Base-by-base conservation (phyloP, 768 basidiomycete genomes). In the Tulasnella sp. region DNA sequence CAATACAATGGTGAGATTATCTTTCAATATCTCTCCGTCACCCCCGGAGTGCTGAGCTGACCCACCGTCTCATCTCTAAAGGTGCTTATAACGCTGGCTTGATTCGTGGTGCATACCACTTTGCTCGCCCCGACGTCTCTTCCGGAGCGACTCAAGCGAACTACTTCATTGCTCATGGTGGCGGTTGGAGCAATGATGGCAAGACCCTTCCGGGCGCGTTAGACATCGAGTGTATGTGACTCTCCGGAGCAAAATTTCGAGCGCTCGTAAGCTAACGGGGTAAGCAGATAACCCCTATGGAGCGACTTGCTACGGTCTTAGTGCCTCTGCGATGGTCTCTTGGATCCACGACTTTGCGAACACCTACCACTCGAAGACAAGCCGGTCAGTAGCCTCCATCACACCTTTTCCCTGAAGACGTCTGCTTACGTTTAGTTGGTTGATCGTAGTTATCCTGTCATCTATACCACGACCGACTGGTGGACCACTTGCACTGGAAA, bases 401-500 rank as follows among this genome's bases (percentile, higher is more conserved):
- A 19, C 26, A 3, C 36, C 12, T 39, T 62, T 44, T 44, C 37
- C 52, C 3, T 5, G 72, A 19, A 16, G 42, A 66, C 9, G 8
- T 80, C 80, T 35, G 83, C 84, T 82, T 87, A 80, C 76, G 62
- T n/a, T n/a, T n/a, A n/a, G n/a, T n/a, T n/a, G n/a, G n/a, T n/a
- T 2, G 5, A 34, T 77, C 41, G 35, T 37, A 69, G 44, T 1
- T 65, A 63, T 35, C 39, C 70, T 85, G 86, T 86, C 44, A 87
- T 89, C 71, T 89, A 89, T 75, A 86, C 86, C 35, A 87, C 85
- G 3, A 88, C 86, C 12, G 81, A 84, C 77, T 90, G 89, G 89
- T 90, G 89, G 89, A 84, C 75, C 11, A 83, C 81, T 9, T 90
- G 89, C 78, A 90, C 89, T 2, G 87, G 85, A 0, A 86, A 88